A percentile compares a stretch with the other conserved stretches of the same genome.
Conservation (phyloP, 192 early-diverging fungal species). For the Chytriomyces confervae region DNA sequence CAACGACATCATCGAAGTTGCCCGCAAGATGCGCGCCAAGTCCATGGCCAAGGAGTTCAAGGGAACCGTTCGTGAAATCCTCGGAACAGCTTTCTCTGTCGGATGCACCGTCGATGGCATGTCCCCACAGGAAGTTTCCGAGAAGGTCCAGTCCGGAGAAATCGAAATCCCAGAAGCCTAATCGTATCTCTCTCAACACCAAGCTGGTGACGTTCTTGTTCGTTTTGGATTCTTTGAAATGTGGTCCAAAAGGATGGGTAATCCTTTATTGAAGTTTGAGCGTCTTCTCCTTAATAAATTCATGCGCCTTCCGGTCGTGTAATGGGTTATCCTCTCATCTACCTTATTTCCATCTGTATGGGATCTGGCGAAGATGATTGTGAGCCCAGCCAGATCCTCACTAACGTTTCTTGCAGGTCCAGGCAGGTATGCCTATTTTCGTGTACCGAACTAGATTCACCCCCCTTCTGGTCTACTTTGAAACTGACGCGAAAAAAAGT, state of each 20-base stretch:
- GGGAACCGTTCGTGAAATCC: slow-evolving; percentile 96
- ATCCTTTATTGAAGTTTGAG: no score
- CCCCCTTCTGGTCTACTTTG: no score
- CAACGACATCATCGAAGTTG: slow-evolving; percentile 93
- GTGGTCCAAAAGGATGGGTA: no score
- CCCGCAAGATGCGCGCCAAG: slow-evolving; percentile 94
- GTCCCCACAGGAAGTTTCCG: slow-evolving; percentile 83
- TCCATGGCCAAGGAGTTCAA: slow-evolving; percentile 91
- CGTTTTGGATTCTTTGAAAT: no score
- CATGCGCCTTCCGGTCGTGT: background rate
- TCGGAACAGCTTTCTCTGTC: slow-evolving; percentile 90
- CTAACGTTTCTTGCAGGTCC: no score
- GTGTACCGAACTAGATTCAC: no score
- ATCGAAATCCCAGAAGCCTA: slow-evolving; percentile 52
- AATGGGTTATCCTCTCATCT: background rate
- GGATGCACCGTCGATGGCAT: slow-evolving; percentile 99
- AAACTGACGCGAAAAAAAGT: no score
- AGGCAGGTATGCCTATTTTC: no score
- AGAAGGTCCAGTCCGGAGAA: slow-evolving; percentile 82
- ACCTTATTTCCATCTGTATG: slow-evolving; percentile 2
- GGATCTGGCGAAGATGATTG: slow-evolving; percentile 1
- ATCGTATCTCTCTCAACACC: background rate
- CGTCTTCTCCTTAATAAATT: background rate
- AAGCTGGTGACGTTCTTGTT: background rate
- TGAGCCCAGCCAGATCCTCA: background rate